Percentiles rank a stretch among this genome's conserved stretches.
Conservation (phyloP, 495 filamentous ascomycete species). For the Penicillium canescens region DNA sequence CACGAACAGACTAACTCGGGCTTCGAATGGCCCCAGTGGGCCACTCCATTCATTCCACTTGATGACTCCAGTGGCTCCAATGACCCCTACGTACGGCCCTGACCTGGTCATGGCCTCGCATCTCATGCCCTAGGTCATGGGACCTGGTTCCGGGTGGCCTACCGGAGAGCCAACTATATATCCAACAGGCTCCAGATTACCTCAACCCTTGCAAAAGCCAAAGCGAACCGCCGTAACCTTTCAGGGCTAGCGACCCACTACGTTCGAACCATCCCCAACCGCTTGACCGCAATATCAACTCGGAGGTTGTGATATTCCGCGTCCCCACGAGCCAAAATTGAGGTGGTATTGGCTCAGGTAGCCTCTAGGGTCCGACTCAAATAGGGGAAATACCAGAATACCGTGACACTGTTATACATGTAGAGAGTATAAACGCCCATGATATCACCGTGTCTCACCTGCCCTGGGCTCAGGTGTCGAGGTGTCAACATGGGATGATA, state of each 20-base stretch:
- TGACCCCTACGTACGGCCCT: neutral
- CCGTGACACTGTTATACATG: no score
- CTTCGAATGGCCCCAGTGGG: no score
- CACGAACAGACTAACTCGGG: neutral
- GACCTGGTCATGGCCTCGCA: constrained; percentile 19
- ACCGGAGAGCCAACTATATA: no score
- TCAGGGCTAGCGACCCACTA: constrained; percentile 21
- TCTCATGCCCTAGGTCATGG: constrained; percentile 26
- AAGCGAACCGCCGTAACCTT: neutral
- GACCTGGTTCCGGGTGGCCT: constrained; percentile 1
- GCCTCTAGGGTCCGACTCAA: neutral
- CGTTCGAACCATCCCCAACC: constrained; percentile 20
- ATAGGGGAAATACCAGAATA: no score
- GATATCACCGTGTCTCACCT: neutral
- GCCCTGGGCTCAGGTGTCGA: no score
- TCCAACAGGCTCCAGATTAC: no score
- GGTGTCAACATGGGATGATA: neutral
- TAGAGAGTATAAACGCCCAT: neutral
- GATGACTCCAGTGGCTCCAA: neutral
- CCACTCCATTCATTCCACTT: no score
- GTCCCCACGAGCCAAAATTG: constrained; percentile 1
- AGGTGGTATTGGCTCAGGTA: neutral
- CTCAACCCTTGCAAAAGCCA: no score
- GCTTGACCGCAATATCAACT: constrained; percentile 29
- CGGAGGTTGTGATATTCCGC: constrained; percentile 2